phyloP scores from a whole-genome alignment of 208 protist genomes.

The Wallacemonas sp. region DNA sequence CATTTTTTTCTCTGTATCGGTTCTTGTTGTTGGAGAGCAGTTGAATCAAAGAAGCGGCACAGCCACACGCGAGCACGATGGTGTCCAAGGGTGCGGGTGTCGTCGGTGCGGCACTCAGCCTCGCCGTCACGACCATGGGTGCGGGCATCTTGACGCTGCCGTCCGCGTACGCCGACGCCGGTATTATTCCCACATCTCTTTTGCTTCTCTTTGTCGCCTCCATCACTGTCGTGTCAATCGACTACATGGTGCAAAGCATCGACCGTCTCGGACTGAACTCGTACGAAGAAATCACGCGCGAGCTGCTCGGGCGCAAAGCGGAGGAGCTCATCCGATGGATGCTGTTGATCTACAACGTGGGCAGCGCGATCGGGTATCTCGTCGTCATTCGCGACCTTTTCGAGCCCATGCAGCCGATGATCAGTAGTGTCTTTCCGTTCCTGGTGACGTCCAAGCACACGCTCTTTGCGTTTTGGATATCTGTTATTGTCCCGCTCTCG shows the following conservation, averaged over 20 bases:
- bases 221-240: constrained; percentile 63
- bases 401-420: constrained; percentile 53
- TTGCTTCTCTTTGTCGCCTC: constrained; percentile 46
- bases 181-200: constrained; percentile 37
- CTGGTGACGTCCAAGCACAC: constrained; percentile 60
- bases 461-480: constrained; percentile 50
- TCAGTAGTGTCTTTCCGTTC: constrained; percentile 30
- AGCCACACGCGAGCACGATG: too few relatives aligned
- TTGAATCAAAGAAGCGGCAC: too few relatives aligned
- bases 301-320: constrained; percentile 40
- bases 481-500: constrained; percentile 64
- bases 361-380: constrained; percentile 62
- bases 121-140: constrained; percentile 77
- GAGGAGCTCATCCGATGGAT: constrained; percentile 63
- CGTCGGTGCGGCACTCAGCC: constrained; percentile 52
- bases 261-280: constrained; percentile 68
- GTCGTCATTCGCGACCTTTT: constrained; percentile 62
- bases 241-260: constrained; percentile 60
- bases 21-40: not conserved
- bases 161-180: constrained; percentile 62
- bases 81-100: constrained; percentile 25
- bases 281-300: constrained; percentile 71
- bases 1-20: not conserved
- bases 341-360: constrained; percentile 62
- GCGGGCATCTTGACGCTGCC: constrained; percentile 75